Conservation (phyloP, 2,329 filamentous ascomycete species). For the Arthrobotrys megalospora region DNA sequence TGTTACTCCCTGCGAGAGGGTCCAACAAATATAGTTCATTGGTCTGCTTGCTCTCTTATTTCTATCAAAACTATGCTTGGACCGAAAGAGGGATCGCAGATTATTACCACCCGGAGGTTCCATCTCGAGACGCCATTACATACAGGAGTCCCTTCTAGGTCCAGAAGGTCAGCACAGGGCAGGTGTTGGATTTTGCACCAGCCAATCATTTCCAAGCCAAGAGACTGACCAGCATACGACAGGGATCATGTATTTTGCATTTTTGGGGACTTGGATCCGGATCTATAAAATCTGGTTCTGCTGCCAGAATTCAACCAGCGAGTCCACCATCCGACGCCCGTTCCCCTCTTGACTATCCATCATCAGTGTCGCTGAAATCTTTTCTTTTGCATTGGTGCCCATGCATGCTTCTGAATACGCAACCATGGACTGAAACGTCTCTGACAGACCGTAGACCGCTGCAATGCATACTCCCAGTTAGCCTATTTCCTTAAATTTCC, state of each 20-base stretch:
- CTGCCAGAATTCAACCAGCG: constrained; percentile 48
- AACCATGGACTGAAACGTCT: constrained; percentile 40
- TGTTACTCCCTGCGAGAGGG: too few relatives aligned
- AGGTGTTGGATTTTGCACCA: constrained; percentile 58
- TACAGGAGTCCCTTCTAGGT: neutral
- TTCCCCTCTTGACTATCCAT: constrained; percentile 21
- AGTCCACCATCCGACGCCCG: constrained; percentile 31
- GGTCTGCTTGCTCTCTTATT: too few relatives aligned
- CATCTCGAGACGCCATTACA: neutral
- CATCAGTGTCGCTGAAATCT: constrained; percentile 24
- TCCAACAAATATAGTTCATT: too few relatives aligned
- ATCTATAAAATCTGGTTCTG: constrained; percentile 11
- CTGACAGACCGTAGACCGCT: constrained; percentile 38
- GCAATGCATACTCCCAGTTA: neutral
- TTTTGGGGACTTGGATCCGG: neutral
- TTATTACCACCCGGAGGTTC: neutral
- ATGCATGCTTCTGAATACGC: constrained; percentile 46
- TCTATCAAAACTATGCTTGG: too few relatives aligned
- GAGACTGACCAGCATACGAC: constrained; percentile 36
- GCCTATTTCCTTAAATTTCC: neutral
- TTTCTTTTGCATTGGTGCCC: constrained; percentile 17
- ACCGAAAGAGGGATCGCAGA: too few relatives aligned
- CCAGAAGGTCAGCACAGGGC: constrained; percentile 19
- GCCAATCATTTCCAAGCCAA: constrained; percentile 59
- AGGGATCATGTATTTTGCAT: constrained; percentile 33